Evolutionary conservation across 345 rosid genomes (phyloP).

Genomic region (Ricinus communis): DNA sequence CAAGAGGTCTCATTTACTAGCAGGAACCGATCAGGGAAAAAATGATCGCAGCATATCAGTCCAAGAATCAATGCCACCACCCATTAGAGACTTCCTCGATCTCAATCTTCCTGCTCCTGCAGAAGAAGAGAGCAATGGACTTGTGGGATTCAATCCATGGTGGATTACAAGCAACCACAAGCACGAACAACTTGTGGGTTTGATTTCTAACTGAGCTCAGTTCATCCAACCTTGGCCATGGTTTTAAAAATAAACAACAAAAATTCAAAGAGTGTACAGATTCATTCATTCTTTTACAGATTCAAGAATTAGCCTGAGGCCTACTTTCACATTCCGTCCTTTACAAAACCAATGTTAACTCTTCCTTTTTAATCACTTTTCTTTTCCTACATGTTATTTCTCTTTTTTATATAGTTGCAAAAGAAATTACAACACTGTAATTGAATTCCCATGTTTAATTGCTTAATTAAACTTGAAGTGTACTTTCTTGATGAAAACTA

Average conservation of each 20-base stretch:
- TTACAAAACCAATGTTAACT: slow-evolving; percentile 1
- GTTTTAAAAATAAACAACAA: slow-evolving; percentile 6
- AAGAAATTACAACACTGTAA: not conserved
- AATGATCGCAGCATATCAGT: slow-evolving; percentile 11
- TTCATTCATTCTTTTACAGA: slow-evolving; percentile 49
- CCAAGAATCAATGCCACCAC: slow-evolving; percentile 27
- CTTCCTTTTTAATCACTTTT: not conserved
- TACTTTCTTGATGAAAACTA: slow-evolving; percentile 4
- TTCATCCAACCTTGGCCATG: not conserved
- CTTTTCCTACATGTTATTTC: not conserved
- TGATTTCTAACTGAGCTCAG: slow-evolving; percentile 38
- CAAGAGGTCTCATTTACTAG: slow-evolving; percentile 63
- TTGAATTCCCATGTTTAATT: slow-evolving; percentile 16
- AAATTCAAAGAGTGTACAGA: slow-evolving; percentile 33
- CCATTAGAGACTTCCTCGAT: slow-evolving; percentile 42
- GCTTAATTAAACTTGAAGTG: not conserved
- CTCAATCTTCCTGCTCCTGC: slow-evolving; percentile 58
- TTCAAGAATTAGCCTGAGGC: slow-evolving; percentile 22
- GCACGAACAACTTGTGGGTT: slow-evolving; percentile 40
- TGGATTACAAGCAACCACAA: slow-evolving; percentile 51
- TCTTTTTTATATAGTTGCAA: slow-evolving; percentile 10
- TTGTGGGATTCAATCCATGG: slow-evolving; percentile 50
- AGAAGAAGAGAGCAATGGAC: slow-evolving; percentile 45
- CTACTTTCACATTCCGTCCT: slow-evolving; percentile 1
- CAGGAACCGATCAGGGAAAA: slow-evolving; percentile 21